Base-by-base conservation (phyloP, 176 grass and related monocot species). In the Guadua angustifolia region DNA sequence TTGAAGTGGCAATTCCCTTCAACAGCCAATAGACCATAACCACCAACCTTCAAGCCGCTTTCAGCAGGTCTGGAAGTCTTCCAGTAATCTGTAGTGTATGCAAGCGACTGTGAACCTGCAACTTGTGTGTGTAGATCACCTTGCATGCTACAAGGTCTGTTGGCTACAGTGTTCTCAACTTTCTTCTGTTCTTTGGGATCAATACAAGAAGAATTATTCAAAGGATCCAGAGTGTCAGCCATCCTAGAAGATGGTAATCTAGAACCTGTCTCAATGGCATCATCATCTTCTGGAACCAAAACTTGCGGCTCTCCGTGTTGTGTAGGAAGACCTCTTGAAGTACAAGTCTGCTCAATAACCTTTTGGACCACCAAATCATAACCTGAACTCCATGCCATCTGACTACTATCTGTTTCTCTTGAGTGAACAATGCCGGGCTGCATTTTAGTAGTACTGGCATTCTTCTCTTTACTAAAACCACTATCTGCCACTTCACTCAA, bases 321-420 rank as follows among this genome's bases (percentile, higher is more conserved):
- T 49, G n/a, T 22, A 60, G 77, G 58, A 87, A 75, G 51, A 71
- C 17, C 65, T 26, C 42, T 39, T 58, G 63, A 53, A 45, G 81
- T 57, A 57, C 33, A 72, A 19, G 4, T 77, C 66, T 51, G 82
- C 66, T 40, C 74, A 4, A 39, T 17, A 14, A 53, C 71, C 39
- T 87, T 19, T 56, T 77, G 69, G 9, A 49, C 25, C 3, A 52
- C 45, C 65, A 72, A 44, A 76, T 86, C 65, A 58, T 42, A 68
- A 61, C 47, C 29, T 75, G 79, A 67, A 86, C 69, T 86, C 8
- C 17, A 49, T 61, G 61, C 81, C 25, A 35, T 69, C 71, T 84
- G 66, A 76, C 32, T 17, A 51, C 43, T 59, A 69, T 55, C 66
- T 25, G 65, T 24, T 52, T 65, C 45, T 63, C 21, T 62, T 64